phyloP scores from a whole-genome alignment of 306 rosid species.

The Gleditsia sinensis region DNA sequence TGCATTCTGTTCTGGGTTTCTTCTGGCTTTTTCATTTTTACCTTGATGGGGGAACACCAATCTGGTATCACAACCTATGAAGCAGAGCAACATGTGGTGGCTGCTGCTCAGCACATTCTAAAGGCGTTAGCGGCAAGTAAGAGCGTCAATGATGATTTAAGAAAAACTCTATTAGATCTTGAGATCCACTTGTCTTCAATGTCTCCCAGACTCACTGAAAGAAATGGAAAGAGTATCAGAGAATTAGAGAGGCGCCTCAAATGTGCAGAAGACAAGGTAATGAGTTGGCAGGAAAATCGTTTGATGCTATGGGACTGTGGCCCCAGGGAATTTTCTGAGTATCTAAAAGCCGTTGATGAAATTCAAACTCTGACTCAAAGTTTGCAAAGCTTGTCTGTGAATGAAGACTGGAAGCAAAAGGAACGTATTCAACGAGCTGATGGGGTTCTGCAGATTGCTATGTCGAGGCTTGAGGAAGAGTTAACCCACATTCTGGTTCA shows the following conservation, averaged over 20 bases:
- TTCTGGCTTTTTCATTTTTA: constrained; percentile 1
- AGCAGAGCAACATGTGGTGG: constrained; percentile 55
- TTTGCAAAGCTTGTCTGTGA: constrained; percentile 36
- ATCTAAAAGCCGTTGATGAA: constrained; percentile 47
- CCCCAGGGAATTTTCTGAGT: constrained; percentile 48
- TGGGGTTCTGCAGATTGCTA: constrained; percentile 52
- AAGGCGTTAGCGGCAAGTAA: constrained; percentile 55
- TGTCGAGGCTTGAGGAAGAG: constrained; percentile 64
- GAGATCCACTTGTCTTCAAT: constrained; percentile 62
- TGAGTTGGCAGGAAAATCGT: constrained; percentile 48
- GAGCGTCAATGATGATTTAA: constrained; percentile 48
- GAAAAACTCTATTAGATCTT: constrained; percentile 53
- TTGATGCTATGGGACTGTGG: constrained; percentile 48
- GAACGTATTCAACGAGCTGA: constrained; percentile 53
- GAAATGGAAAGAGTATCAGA: constrained; percentile 20
- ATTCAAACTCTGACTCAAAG: constrained; percentile 45
- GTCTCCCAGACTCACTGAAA: constrained; percentile 33
- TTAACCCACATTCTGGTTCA: constrained; percentile 52
- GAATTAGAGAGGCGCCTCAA: constrained; percentile 48
- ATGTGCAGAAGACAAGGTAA: constrained; percentile 44
- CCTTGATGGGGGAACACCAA: constrained; percentile 50
- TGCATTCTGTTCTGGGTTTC: constrained; percentile 6
- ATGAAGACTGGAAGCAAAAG: constrained; percentile 41
- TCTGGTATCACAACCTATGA: constrained; percentile 40
- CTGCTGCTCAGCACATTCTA: constrained; percentile 63